Conservation (phyloP, 352 stramenopile genomes). For the Phytophthora ohioensis region DNA sequence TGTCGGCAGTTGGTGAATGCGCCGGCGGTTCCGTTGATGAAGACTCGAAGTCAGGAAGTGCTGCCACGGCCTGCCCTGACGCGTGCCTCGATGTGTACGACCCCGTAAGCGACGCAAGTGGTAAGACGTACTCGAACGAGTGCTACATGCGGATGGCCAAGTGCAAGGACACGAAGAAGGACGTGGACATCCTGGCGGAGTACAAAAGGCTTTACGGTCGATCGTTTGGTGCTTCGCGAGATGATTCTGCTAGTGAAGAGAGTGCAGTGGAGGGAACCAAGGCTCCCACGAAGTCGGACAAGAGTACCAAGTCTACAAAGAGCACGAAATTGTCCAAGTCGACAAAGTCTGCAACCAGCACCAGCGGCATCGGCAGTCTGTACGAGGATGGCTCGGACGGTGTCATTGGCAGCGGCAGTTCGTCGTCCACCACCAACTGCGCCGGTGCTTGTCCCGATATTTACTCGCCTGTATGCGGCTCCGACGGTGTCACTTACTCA, state of each 20-base stretch:
- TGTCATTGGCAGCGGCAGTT: slow-evolving; percentile 23
- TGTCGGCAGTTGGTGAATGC: slow-evolving; percentile 26
- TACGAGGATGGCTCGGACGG: slow-evolving; percentile 26
- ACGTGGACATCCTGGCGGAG: slow-evolving; percentile 24
- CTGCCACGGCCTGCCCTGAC: slow-evolving; percentile 31
- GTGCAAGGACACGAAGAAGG: slow-evolving; percentile 43
- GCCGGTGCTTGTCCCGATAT: slow-evolving; percentile 34
- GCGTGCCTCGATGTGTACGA: slow-evolving; percentile 50
- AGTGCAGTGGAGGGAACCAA: slow-evolving; percentile 2
- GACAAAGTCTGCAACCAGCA: slow-evolving; percentile 20
- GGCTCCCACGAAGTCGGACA: slow-evolving; percentile 5
- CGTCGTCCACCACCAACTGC: slow-evolving; percentile 6
- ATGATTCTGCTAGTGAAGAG: slow-evolving; percentile 13
- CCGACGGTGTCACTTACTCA: slow-evolving; percentile 43
- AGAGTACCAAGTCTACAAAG: slow-evolving; percentile 23
- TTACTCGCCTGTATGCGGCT: slow-evolving; percentile 48
- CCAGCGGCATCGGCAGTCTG: slow-evolving; percentile 17
- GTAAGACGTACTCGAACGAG: slow-evolving; percentile 47
- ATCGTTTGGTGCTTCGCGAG: slow-evolving; percentile 24
- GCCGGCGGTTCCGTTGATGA: slow-evolving; percentile 16
- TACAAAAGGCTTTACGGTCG: slow-evolving; percentile 27
- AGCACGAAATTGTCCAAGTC: slow-evolving; percentile 23
- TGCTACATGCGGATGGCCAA: slow-evolving; percentile 49
- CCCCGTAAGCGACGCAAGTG: slow-evolving; percentile 46
- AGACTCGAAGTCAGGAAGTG: slow-evolving; percentile 12